These are phyloP conservation scores for Papiliotrema fonsecae DNA, from an alignment of 1,284 basidiomycete genomes.

Conservation along the genomic window DNA sequence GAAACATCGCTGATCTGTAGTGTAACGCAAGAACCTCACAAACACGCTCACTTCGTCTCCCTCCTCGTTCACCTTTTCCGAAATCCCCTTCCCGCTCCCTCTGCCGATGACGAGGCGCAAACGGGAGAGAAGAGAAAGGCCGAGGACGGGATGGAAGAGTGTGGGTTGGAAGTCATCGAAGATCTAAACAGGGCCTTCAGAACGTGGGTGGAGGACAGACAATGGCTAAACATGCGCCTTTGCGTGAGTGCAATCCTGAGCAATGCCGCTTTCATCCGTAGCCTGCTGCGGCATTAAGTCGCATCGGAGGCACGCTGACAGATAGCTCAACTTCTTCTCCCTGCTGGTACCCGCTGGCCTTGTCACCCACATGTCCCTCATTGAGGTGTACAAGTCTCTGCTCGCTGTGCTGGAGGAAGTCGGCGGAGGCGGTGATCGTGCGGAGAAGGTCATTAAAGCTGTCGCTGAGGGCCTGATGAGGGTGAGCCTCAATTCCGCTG, in stretches of 20 bases:
- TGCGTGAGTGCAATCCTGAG: conserved; percentile 63
- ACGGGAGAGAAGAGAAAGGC: conserved; percentile 36
- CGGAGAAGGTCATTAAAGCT: conserved; percentile 76
- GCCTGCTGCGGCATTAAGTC: background rate
- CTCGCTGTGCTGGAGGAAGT: conserved; percentile 83
- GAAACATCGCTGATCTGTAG: conserved; percentile 42
- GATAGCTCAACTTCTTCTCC: conserved; percentile 82
- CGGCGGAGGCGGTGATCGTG: conserved; percentile 77
- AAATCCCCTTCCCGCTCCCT: conserved; percentile 34
- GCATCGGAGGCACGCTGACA: background rate
- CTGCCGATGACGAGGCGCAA: conserved; percentile 45
- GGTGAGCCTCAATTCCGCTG: conserved; percentile 49
- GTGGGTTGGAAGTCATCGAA: conserved; percentile 69
- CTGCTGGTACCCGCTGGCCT: conserved; percentile 71
- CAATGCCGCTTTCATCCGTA: too few species aligned
- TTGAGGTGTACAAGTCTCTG: conserved; percentile 72
- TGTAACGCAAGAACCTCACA: conserved; percentile 84
- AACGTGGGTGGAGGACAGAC: conserved; percentile 72
- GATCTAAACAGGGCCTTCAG: conserved; percentile 86
- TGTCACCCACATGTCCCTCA: conserved; percentile 68
- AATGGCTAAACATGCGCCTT: conserved; percentile 81
- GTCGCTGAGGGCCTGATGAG: conserved; percentile 83
- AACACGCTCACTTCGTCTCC: conserved; percentile 80
- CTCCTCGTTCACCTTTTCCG: conserved; percentile 66
- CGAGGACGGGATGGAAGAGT: conserved; percentile 49